Evolutionary conservation across 2,329 filamentous ascomycete species (phyloP).

Genomic region (Neonectria hederae): DNA sequence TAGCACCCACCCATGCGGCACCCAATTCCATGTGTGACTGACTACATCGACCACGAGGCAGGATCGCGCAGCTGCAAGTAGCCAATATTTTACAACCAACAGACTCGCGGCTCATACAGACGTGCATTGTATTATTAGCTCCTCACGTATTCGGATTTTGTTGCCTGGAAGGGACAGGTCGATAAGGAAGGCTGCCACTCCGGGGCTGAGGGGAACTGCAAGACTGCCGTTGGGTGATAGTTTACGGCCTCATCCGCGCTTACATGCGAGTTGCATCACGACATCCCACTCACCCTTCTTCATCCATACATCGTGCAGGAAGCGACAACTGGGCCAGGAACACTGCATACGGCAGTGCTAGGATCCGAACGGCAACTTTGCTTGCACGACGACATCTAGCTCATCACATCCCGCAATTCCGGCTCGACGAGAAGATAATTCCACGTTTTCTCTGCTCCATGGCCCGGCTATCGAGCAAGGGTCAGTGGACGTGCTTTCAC

Average conservation of each 20-base stretch:
- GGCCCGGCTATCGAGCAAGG: slow-evolving; percentile 15
- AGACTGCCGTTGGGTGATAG: slow-evolving; percentile 1
- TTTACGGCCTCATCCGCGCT: slow-evolving; percentile 5
- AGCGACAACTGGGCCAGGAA: not conserved
- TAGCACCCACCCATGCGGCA: not conserved
- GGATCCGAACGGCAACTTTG: not conserved
- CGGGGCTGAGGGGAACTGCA: not conserved
- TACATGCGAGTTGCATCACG: slow-evolving; percentile 8
- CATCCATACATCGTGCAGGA: slow-evolving; percentile 8
- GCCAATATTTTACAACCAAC: not conserved
- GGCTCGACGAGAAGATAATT: not conserved
- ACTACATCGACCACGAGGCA: not conserved
- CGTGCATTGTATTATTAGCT: not conserved
- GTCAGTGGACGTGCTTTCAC: slow-evolving; percentile 5
- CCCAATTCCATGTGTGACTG: not conserved
- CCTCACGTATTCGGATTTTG: slow-evolving; percentile 9
- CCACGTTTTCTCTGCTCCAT: slow-evolving; percentile 11
- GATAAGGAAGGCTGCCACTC: not conserved
- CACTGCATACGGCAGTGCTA: not conserved
- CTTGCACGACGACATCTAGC: not conserved
- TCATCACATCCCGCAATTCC: not conserved
- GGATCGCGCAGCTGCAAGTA: slow-evolving; percentile 4
- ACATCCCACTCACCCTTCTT: slow-evolving; percentile 2
- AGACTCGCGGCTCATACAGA: not conserved
- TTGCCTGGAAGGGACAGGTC: not conserved